Evolutionary conservation across 2,329 filamentous ascomycete genomes (phyloP).

Genomic region (Hypoxylon sp.): DNA sequence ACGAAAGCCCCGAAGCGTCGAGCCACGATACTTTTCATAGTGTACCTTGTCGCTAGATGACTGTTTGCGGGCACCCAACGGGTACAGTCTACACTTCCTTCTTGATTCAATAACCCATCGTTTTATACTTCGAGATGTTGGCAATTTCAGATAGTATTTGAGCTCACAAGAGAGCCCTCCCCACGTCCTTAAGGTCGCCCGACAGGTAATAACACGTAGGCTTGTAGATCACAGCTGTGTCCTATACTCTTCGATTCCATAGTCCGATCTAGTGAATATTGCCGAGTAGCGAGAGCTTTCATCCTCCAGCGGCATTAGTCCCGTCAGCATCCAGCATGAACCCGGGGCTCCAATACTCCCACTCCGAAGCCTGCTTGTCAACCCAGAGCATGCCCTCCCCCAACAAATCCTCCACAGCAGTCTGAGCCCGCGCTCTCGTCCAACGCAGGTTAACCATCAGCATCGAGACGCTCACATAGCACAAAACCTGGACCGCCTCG

Average conservation of each 20-base stretch:
- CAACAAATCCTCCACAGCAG: conserved; percentile 90
- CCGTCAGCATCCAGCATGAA: conserved; percentile 64
- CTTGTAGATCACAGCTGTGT: not conserved
- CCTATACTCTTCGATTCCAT: not conserved
- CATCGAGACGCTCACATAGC: conserved; percentile 92
- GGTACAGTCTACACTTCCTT: not conserved
- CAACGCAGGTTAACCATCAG: conserved; percentile 87
- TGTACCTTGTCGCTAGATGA: not conserved
- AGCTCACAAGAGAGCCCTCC: not conserved
- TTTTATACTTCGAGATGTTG: not conserved
- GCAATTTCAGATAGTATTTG: not conserved
- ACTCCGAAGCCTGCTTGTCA: conserved; percentile 86
- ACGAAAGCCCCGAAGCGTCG: not conserved
- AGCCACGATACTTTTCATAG: not conserved
- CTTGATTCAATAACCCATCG: not conserved
- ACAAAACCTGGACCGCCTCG: conserved; percentile 90
- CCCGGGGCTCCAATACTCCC: conserved; percentile 92
- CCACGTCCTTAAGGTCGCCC: not conserved
- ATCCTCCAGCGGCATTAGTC: conserved; percentile 41
- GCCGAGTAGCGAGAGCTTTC: conserved; percentile 11
- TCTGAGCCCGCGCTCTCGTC: conserved; percentile 87
- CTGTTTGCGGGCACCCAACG: not conserved
- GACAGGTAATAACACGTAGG: not conserved
- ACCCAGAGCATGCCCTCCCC: conserved; percentile 94
- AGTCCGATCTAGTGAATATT: not conserved